Evolutionary conservation across 768 basidiomycete species (phyloP), one percentile per base, ranked within the genome.

Genomic region (Megacollybia marginata): DNA sequence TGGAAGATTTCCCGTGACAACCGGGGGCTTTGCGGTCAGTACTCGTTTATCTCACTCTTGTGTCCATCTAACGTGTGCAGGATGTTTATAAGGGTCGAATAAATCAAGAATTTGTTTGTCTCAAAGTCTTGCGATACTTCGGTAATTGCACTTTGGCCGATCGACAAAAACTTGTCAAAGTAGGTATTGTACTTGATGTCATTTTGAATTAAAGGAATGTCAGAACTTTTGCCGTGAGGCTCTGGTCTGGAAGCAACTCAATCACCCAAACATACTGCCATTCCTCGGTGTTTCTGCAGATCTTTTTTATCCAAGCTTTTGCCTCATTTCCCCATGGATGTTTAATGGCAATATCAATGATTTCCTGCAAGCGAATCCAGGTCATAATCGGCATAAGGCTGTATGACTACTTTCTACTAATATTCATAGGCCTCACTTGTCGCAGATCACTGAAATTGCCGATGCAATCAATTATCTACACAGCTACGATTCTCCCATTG

Each of bases 311-410:
- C 49, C 45, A n/a, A 33, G 53, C 49, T 6, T 53, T 23, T 33
- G 48, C n/a, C 54, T 66, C 13, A 57, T 66, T 45, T 65, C 65
- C 8, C 66, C 67, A 18, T 68, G 65, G 65, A 66, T 66, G 67
- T 31, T 47, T 4, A 49, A 58, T 3, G 62, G 60, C 32, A 64
- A 52, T 3, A 33, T 68, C 4, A 51, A 9, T 28, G 23, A 28
- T 32, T n/a, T 45, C 2, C 67, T 66, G 52, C 61, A 68, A 23
- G 28, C 48, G 28, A 48, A 59, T n/a, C 54, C 55, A 3, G 13
- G 44, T 7, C 51, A 52, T 35, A 54, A 52, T 42, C 52, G 59
- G 47, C 55, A 51, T 16, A 45, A 42, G n/a, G 23, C 23, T 2
- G 35, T 66, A 48, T 66, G 66, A 38, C n/a, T n/a, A 56, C 59